A percentile compares a stretch with the other conserved stretches of the same genome.
Conservation (phyloP, 805 yeast species). For the Metschnikowia noctiluminum region DNA sequence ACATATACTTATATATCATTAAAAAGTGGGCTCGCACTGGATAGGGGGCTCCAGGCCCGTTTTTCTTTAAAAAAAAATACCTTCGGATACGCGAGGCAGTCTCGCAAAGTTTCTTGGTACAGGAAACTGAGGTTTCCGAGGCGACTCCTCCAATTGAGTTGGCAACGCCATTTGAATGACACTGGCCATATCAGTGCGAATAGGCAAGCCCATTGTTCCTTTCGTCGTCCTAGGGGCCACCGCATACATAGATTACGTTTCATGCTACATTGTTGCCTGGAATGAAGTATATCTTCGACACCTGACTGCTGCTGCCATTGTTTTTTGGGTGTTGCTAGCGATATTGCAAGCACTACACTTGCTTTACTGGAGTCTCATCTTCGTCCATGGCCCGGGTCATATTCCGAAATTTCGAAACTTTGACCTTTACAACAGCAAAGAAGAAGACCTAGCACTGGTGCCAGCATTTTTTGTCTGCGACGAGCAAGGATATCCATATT, state of each 20-base stretch:
- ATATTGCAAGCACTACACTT: slow-evolving; percentile 5
- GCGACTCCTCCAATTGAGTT: background rate
- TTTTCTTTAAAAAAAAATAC: no score
- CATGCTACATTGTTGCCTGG: slow-evolving; percentile 15
- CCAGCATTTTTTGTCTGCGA: slow-evolving; percentile 70
- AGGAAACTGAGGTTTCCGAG: background rate
- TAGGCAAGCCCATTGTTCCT: slow-evolving; percentile 5
- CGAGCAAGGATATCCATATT: slow-evolving; percentile 67
- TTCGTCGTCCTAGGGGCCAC: slow-evolving; percentile 4
- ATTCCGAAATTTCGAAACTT: slow-evolving; percentile 36
- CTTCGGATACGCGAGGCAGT: no score
- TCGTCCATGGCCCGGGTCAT: slow-evolving; percentile 57
- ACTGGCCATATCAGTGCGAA: slow-evolving; percentile 1
- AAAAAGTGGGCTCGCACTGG: no score
- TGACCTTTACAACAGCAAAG: slow-evolving; percentile 22
- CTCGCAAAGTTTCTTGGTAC: background rate
- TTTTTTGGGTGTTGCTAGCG: slow-evolving; percentile 14
- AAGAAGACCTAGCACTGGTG: slow-evolving; percentile 29
- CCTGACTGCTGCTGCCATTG: slow-evolving; percentile 13
- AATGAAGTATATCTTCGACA: slow-evolving; percentile 9
- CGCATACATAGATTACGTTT: slow-evolving; percentile 13
- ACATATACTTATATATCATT: no score
- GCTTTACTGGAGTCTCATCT: slow-evolving; percentile 44
- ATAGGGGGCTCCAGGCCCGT: no score
- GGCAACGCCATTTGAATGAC: background rate